Conservation (phyloP, 257 asterid species). For the Petunia secreta region DNA sequence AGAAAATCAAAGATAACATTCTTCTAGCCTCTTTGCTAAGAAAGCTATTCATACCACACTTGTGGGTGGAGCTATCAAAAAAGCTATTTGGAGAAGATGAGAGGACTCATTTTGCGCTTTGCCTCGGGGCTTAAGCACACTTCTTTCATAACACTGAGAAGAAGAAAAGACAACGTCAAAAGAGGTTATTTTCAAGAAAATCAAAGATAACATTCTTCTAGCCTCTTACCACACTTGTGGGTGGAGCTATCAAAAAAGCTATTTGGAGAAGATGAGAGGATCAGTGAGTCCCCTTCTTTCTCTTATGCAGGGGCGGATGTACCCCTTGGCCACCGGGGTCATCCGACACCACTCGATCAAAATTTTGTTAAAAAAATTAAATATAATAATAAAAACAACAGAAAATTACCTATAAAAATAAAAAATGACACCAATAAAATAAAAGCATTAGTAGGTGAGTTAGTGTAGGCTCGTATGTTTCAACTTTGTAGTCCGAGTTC, state of each 20-base stretch:
- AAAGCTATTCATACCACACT: neutral
- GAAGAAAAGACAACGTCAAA: neutral
- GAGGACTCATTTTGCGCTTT: too few species aligned
- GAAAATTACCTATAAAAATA: too few species aligned
- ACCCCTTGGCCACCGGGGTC: too few species aligned
- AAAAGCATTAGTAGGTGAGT: too few species aligned
- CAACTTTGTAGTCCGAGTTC: too few species aligned
- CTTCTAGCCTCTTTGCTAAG: neutral
- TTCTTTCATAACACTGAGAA: too few species aligned
- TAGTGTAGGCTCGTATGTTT: too few species aligned
- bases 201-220: neutral
- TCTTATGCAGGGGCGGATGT: neutral
- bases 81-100: neutral
- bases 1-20: neutral
- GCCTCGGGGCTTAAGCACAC: too few species aligned
- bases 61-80: neutral
- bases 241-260: constrained; percentile 1
- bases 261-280: neutral
- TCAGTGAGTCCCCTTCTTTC: neutral
- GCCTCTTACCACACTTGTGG: neutral
- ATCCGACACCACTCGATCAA: too few species aligned
- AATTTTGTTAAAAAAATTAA: too few species aligned
- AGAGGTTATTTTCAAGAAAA: neutral
- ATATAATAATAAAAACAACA: too few species aligned
- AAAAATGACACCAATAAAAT: too few species aligned